Percentiles rank a stretch among this genome's conserved stretches.
phyloP scores from a whole-genome alignment of 305 asterid genomes.

The Fraxinus velutina region DNA sequence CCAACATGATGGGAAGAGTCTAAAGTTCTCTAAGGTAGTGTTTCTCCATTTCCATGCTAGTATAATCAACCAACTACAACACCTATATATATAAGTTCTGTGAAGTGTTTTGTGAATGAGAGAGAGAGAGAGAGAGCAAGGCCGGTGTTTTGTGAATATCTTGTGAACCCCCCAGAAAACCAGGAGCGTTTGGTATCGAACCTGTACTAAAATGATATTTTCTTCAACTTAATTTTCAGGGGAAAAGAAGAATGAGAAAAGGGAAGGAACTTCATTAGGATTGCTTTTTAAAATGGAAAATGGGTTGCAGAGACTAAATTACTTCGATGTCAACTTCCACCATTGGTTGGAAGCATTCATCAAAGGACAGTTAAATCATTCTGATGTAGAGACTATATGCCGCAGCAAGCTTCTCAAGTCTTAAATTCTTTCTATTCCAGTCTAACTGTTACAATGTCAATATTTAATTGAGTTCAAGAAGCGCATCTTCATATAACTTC shows the following conservation, averaged over 20 bases:
- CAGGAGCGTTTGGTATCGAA: background rate
- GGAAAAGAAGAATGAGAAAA: background rate
- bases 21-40: background rate
- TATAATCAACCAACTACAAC: background rate
- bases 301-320: background rate
- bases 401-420: conserved; percentile 14
- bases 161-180: background rate
- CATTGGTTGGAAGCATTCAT: background rate
- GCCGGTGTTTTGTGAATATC: background rate
- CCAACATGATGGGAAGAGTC: background rate
- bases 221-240: background rate
- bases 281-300: background rate
- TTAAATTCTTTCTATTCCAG: background rate
- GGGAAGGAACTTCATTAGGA: background rate
- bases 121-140: background rate
- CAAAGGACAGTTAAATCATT: background rate
- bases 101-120: background rate
- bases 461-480: background rate
- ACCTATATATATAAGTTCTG: background rate
- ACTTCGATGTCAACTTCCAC: background rate
- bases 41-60: background rate
- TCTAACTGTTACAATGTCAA: conserved; percentile 6
- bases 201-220: background rate
- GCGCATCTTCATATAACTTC: background rate
- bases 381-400: background rate